phyloP scores from a whole-genome alignment of 768 basidiomycete genomes.

The Dioszegia hungarica region DNA sequence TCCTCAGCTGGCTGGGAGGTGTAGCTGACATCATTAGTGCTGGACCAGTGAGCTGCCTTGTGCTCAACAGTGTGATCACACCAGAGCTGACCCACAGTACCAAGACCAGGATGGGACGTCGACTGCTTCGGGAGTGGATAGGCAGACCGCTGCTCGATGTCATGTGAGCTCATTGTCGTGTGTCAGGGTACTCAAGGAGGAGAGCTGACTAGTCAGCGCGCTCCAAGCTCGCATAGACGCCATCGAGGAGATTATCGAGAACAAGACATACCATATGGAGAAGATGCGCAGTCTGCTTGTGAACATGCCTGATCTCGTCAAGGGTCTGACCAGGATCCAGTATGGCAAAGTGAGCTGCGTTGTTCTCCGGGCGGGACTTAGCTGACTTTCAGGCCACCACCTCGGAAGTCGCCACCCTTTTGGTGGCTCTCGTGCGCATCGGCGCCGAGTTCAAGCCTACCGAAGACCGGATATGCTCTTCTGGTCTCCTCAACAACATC shows the following conservation, averaged over 20 bases:
- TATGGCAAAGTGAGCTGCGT: constrained; percentile 68
- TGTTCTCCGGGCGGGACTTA: neutral
- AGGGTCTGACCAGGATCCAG: constrained; percentile 79
- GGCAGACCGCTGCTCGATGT: constrained; percentile 75
- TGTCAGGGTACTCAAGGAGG: neutral
- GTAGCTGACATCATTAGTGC: constrained; percentile 49
- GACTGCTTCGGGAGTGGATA: constrained; percentile 78
- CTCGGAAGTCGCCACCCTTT: constrained; percentile 68
- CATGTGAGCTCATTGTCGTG: constrained; percentile 51
- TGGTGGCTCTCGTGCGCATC: constrained; percentile 70
- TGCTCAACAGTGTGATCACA: neutral
- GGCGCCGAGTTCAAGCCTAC: constrained; percentile 57
- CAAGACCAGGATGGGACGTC: constrained; percentile 79
- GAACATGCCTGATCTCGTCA: constrained; percentile 75
- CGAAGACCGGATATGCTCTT: constrained; percentile 59
- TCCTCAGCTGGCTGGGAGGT: too few species aligned
- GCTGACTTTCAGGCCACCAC: constrained; percentile 60
- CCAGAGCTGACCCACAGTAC: constrained; percentile 51
- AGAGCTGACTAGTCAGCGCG: constrained; percentile 53
- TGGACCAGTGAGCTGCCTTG: constrained; percentile 58
- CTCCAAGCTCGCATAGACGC: constrained; percentile 75
- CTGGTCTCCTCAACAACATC: constrained; percentile 65
- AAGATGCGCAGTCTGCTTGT: constrained; percentile 66
- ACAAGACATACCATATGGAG: constrained; percentile 60
- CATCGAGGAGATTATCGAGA: constrained; percentile 68